These are phyloP conservation scores for Starmera quercuum DNA, from an alignment of 805 yeast species.

Conservation along the genomic window DNA sequence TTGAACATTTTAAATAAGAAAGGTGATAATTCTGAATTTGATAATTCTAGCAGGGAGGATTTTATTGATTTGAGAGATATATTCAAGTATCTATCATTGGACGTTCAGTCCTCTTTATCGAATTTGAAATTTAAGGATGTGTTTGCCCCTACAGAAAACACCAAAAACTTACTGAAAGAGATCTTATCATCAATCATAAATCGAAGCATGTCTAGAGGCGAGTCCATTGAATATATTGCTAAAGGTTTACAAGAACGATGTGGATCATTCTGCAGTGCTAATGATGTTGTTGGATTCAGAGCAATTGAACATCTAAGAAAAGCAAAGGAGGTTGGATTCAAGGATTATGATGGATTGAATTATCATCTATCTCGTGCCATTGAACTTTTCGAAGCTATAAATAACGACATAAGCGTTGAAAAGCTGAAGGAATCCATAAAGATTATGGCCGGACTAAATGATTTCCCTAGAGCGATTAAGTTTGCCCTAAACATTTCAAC, in stretches of 20 bases:
- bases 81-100: slow-evolving; percentile 57
- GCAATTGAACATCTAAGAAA: slow-evolving; percentile 87
- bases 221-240: slow-evolving; percentile 85
- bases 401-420: slow-evolving; percentile 69
- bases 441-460: slow-evolving; percentile 71
- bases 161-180: slow-evolving; percentile 63
- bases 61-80: slow-evolving; percentile 46
- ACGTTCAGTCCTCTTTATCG: slow-evolving; percentile 62
- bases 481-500: slow-evolving; percentile 72
- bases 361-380: slow-evolving; percentile 70
- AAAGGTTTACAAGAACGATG: slow-evolving; percentile 85
- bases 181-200: slow-evolving; percentile 84
- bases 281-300: slow-evolving; percentile 87
- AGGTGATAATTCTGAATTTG: slow-evolving; percentile 28
- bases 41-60: slow-evolving; percentile 10
- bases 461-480: slow-evolving; percentile 79
- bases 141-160: slow-evolving; percentile 58
- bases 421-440: slow-evolving; percentile 74
- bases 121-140: slow-evolving; percentile 66
- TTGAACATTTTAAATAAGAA: slow-evolving; percentile 77
- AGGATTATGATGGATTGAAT: slow-evolving; percentile 63
- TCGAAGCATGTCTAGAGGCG: slow-evolving; percentile 84
- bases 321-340: slow-evolving; percentile 68
- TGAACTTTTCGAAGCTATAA: slow-evolving; percentile 68
- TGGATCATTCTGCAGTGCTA: slow-evolving; percentile 89